phyloP scores from a whole-genome alignment of 2,329 filamentous ascomycete genomes.

The Exserohilum rostratum region DNA sequence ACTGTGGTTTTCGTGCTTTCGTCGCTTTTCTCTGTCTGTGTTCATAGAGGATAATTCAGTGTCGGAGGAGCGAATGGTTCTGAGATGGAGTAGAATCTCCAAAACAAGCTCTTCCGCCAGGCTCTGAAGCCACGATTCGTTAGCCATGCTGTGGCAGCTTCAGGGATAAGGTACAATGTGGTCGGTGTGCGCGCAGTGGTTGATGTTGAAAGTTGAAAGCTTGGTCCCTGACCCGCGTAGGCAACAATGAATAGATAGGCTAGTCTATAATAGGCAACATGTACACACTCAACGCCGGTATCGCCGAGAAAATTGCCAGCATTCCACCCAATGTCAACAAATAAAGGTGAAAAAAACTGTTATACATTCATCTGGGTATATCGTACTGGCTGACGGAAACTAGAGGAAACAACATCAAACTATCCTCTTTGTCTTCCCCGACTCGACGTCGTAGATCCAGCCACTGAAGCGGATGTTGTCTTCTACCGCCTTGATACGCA shows the following conservation, averaged over 20 bases:
- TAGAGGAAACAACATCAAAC: constrained; percentile 17
- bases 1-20: constrained; percentile 32
- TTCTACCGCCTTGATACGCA: constrained; percentile 66
- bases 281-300: not conserved
- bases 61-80: constrained; percentile 24
- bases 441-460: constrained; percentile 81
- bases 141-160: not conserved
- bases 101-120: constrained; percentile 35
- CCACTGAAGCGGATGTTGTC: constrained; percentile 68
- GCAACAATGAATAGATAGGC: not conserved
- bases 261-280: constrained; percentile 1
- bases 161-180: no score
- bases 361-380: constrained; percentile 14
- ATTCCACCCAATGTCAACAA: not conserved
- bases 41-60: constrained; percentile 29
- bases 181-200: not conserved
- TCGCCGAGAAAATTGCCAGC: not conserved
- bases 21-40: constrained; percentile 18
- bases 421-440: constrained; percentile 64
- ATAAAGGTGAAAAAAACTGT: not conserved
- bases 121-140: constrained; percentile 3
- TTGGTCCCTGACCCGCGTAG: not conserved
- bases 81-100: constrained; percentile 20
- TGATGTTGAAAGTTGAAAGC: not conserved
- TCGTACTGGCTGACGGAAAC: not conserved